Evolutionary conservation across 371 early-diverging fungal species (phyloP).

Genomic region (Actinomucor elegans): DNA sequence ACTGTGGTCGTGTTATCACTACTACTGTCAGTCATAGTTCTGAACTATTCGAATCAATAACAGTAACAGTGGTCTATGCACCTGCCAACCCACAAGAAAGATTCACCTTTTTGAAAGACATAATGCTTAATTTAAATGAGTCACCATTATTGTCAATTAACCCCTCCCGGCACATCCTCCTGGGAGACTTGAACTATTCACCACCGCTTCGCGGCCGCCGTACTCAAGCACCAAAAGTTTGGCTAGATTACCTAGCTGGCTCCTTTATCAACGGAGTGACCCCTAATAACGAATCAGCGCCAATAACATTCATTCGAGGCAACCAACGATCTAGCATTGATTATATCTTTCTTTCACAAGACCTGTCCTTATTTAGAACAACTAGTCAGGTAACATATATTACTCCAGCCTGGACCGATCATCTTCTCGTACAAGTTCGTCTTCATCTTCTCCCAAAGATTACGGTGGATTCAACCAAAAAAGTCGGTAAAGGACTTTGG

Average conservation of each 20-base stretch:
- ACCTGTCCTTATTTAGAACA: not conserved
- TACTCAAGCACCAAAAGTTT: not conserved
- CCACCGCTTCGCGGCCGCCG: not conserved
- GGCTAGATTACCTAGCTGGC: not conserved
- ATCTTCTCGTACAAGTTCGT: not conserved
- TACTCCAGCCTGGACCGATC: not conserved
- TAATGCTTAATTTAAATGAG: not conserved
- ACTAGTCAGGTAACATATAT: not conserved
- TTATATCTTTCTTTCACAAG: not conserved
- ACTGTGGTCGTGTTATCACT: too few species aligned
- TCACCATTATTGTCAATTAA: not conserved
- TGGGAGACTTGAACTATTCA: not conserved
- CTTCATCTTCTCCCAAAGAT: not conserved
- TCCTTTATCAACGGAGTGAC: not conserved
- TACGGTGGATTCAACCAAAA: too few species aligned
- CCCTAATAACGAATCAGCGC: not conserved
- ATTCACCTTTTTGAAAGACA: not conserved
- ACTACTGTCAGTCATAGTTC: too few species aligned
- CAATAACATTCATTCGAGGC: not conserved
- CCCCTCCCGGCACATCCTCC: not conserved
- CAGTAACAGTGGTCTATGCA: too few species aligned
- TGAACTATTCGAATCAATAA: too few species aligned
- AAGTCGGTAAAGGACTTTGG: constrained; percentile 11
- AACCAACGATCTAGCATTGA: not conserved
- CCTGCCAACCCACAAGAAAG: not conserved